Evolutionary conservation across 768 basidiomycete species (phyloP).

Genomic region (Paxillus ammoniavirescens): DNA sequence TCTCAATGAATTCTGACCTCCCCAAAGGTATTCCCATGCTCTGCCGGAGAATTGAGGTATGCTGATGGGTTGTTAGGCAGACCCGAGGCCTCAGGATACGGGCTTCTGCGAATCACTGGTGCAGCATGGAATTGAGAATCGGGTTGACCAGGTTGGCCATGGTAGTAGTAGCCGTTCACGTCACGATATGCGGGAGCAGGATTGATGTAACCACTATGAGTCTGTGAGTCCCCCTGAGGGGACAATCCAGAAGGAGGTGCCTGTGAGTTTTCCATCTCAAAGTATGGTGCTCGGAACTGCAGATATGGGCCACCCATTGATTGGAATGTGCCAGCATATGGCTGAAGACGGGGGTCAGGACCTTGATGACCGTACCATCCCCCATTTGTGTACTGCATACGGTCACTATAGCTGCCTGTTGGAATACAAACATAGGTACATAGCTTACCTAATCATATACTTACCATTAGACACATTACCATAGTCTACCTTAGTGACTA

Average conservation of each 20-base stretch:
- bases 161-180: background rate
- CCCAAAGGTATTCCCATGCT: no score
- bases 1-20: no score
- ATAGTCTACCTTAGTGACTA: no score
- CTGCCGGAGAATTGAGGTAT: no score
- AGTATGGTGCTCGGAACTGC: background rate
- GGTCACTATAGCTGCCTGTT: no score
- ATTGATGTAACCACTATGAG: background rate
- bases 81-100: no score
- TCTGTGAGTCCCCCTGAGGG: background rate
- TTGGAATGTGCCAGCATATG: background rate
- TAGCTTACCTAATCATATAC: no score
- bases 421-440: no score
- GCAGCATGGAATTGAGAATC: background rate
- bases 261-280: background rate
- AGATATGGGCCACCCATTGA: background rate
- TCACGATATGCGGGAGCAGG: background rate
- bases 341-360: background rate
- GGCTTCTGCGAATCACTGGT: no score
- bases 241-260: background rate
- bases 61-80: no score
- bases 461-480: no score
- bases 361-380: background rate
- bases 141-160: background rate
- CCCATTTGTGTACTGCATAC: background rate